A percentile compares a stretch with the other conserved stretches of the same genome.
Conservation (phyloP, 768 basidiomycete species). For the Tephrocybe sp. region DNA sequence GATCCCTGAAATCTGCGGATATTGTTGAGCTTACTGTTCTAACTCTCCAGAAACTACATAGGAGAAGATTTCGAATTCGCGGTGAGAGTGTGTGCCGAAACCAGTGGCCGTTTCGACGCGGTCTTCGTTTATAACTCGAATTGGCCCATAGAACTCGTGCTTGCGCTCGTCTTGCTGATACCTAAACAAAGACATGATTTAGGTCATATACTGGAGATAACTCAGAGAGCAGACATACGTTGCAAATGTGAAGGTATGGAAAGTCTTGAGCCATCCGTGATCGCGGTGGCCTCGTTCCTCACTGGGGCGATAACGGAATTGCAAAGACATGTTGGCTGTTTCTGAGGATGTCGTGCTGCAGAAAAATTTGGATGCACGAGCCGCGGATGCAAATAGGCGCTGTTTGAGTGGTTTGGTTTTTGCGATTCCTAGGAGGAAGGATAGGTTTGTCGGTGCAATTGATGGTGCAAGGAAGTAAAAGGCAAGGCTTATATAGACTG, state of each 20-base stretch:
- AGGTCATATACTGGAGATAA: neutral
- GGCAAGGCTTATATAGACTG: conserved; percentile 40
- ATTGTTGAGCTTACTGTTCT: conserved; percentile 63
- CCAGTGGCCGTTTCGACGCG: conserved; percentile 75
- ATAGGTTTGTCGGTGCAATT: conserved; percentile 37
- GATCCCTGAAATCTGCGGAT: no score
- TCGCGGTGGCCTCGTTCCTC: conserved; percentile 71
- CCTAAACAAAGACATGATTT: conserved; percentile 24
- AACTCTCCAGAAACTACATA: conserved; percentile 79
- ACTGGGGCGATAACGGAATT: conserved; percentile 53
- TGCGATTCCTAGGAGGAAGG: conserved; percentile 37
- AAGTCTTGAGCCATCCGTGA: conserved; percentile 86
- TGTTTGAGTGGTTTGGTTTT: conserved; percentile 30
- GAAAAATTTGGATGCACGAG: conserved; percentile 10
- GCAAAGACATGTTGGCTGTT: conserved; percentile 32
- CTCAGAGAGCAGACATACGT: conserved; percentile 38
- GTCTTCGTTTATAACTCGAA: conserved; percentile 93
- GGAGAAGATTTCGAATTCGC: conserved; percentile 89
- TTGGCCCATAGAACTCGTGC: conserved; percentile 62
- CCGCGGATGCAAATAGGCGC: conserved; percentile 13
- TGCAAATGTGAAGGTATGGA: conserved; percentile 81
- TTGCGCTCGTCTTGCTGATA: conserved; percentile 55
- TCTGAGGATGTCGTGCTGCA: no score
- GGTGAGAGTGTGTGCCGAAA: conserved; percentile 83
- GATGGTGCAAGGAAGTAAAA: conserved; percentile 30